Evolutionary conservation across 2,329 filamentous ascomycete species (phyloP).

Genomic region (Magnaporthiopsis incrustans): DNA sequence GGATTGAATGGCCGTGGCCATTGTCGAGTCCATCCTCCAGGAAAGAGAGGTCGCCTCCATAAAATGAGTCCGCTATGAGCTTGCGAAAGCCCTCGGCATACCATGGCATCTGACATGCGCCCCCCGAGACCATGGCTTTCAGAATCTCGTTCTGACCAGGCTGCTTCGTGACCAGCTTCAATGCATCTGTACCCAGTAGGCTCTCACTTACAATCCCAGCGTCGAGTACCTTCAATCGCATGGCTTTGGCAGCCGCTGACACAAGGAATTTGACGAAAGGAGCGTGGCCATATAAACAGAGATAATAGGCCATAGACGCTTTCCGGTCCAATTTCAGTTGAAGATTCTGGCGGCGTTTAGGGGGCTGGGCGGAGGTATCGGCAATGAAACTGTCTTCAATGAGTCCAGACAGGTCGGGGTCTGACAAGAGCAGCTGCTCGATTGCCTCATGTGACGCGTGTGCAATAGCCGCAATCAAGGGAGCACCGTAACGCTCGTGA

Average conservation of each 20-base stretch:
- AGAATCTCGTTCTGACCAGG: neutral
- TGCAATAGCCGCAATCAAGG: neutral
- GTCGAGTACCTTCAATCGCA: neutral
- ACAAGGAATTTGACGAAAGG: neutral
- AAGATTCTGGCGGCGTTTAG: neutral
- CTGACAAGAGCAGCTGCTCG: neutral
- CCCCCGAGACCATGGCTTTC: neutral
- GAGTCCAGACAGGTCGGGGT: neutral
- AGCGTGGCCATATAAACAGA: neutral
- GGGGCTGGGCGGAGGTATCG: neutral
- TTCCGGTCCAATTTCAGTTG: neutral
- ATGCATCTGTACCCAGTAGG: neutral
- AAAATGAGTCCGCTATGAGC: no score
- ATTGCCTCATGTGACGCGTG: neutral
- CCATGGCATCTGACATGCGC: neutral
- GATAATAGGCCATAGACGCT: neutral
- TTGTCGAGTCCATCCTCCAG: no score
- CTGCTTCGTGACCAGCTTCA: neutral
- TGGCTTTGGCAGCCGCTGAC: neutral
- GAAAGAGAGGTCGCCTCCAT: no score
- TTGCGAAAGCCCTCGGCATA: neutral
- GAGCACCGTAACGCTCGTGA: neutral
- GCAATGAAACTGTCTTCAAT: neutral
- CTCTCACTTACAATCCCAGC: rapidly evolving
- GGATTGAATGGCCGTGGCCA: neutral